These are phyloP conservation scores for Elaphomyces granulatus DNA, from an alignment of 495 filamentous ascomycete genomes.

Conservation along the genomic window DNA sequence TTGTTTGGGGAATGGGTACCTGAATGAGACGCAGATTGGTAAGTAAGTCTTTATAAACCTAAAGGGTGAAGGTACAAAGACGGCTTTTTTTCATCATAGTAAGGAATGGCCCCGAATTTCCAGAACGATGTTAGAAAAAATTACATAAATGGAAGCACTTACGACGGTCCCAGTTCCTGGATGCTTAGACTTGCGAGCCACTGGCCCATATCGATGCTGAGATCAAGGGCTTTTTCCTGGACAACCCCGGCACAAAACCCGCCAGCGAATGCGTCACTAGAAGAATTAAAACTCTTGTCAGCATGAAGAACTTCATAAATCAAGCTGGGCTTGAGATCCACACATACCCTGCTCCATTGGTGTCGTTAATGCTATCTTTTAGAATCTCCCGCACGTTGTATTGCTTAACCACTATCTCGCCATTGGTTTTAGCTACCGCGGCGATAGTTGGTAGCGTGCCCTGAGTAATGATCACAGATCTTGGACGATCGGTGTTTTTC, in stretches of 20 bases:
- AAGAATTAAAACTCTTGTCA: constrained; percentile 9
- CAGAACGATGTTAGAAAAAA: neutral
- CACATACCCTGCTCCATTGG: constrained; percentile 78
- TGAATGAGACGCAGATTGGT: constrained; percentile 14
- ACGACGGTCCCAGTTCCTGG: constrained; percentile 90
- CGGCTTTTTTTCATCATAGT: constrained; percentile 1
- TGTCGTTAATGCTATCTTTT: constrained; percentile 71
- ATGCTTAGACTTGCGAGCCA: constrained; percentile 91
- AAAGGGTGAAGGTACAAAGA: neutral
- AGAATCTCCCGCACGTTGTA: constrained; percentile 66
- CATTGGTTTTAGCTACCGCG: constrained; percentile 43
- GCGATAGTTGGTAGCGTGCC: constrained; percentile 80
- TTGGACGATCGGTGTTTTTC: constrained; percentile 63
- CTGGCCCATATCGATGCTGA: constrained; percentile 74
- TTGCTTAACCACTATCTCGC: constrained; percentile 54
- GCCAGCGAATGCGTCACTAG: constrained; percentile 86
- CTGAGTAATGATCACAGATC: constrained; percentile 85
- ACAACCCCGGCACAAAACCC: constrained; percentile 85
- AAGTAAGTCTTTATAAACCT: neutral
- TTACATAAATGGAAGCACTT: constrained; percentile 35
- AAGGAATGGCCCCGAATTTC: neutral
- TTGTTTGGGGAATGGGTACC: constrained; percentile 75
- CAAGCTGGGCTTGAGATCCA: neutral
- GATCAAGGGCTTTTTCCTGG: constrained; percentile 60
- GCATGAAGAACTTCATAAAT: neutral